Evolutionary conservation across 106 monocot species (phyloP), one percentile per base, ranked within the genome.

Genomic region (Apostasia shenzhenica): DNA sequence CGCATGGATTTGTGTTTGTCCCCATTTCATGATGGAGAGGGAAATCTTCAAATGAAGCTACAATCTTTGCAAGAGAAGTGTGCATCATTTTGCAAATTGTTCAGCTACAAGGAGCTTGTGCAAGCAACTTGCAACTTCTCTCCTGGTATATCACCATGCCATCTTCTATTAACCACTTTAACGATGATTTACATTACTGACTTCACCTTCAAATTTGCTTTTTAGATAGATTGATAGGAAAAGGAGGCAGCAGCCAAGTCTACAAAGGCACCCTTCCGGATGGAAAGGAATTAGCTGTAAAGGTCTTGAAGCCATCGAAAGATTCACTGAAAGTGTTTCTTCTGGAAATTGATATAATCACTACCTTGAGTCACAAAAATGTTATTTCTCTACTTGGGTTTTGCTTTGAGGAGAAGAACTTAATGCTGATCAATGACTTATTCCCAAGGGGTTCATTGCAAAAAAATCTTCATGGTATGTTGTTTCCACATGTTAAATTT

Each of bases 191-290:
- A 26, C 26, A 26, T 26, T 26, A 26, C 26, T 26, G 26, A 26
- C 26, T 0, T 26, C 26, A 26, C 26, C 26, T 26, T 26, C 26
- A 26, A 2, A 49, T 57, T 38, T 26, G 2, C 43, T 45, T 50
- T 66, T 40, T 50, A 66, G 66, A 66, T 8, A 94, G 81, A 2
- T 63, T 91, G 65, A 85, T 91, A 44, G 95, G 95, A 48, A 91
- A 86, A 48, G 95, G 95, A 39, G 91, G 95, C 9, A 84, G 75
- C 52, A 95, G 95, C 78, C 56, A 56, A 10, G 95, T 95, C 38
- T 95, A 84, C 48, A 91, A 82, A 70, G 91, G 88, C 38, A 48
- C 63, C 9, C 78, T 91, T 58, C 13, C 74, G 5, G 81, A 82
- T 66, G 88, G 84, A 44, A 78, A 72, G 45, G 72, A 84, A 57